A percentile compares a stretch with the other conserved stretches of the same genome.
phyloP scores from a whole-genome alignment of 331 rosid species.

The Malus hybrid region DNA sequence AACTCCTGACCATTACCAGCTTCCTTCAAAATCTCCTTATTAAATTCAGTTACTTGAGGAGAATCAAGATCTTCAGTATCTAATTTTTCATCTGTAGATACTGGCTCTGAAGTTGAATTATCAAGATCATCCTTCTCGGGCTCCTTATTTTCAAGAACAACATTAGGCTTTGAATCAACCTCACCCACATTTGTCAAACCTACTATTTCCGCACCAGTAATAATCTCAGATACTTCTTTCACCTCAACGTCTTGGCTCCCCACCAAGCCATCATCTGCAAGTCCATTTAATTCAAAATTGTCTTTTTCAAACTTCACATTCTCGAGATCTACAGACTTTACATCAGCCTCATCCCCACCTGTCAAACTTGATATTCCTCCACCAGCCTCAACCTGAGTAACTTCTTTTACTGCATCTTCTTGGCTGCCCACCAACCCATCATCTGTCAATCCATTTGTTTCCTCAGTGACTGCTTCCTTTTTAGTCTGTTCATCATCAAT shows the following conservation, averaged over 20 bases:
- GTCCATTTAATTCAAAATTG: conserved; percentile 18
- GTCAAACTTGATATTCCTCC: conserved; percentile 17
- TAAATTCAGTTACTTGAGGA: conserved; percentile 21
- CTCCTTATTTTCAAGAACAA: conserved; percentile 20
- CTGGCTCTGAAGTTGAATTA: conserved; percentile 8
- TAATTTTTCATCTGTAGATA: conserved; percentile 8
- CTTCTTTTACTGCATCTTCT: conserved; percentile 32
- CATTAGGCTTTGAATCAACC: conserved; percentile 23
- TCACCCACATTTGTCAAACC: conserved; percentile 19
- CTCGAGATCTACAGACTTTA: conserved; percentile 19
- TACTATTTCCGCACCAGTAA: conserved; percentile 11
- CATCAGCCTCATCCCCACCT: conserved; percentile 24
- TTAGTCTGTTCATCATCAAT: conserved; percentile 34
- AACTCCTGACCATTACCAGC: conserved; percentile 15
- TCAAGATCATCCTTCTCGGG: conserved; percentile 6
- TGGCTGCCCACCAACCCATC: conserved; percentile 14
- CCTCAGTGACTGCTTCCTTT: conserved; percentile 18
- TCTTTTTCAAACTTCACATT: conserved; percentile 6
- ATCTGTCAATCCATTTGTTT: conserved; percentile 12
- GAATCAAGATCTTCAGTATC: conserved; percentile 23
- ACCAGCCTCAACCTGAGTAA: conserved; percentile 18
- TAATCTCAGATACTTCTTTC: conserved; percentile 22
- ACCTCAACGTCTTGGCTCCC: conserved; percentile 20
- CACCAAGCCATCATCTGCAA: conserved; percentile 12
- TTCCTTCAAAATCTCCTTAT: conserved; percentile 19